phyloP scores from a whole-genome alignment of 805 yeast genomes.

The Ogataea ramenticola region DNA sequence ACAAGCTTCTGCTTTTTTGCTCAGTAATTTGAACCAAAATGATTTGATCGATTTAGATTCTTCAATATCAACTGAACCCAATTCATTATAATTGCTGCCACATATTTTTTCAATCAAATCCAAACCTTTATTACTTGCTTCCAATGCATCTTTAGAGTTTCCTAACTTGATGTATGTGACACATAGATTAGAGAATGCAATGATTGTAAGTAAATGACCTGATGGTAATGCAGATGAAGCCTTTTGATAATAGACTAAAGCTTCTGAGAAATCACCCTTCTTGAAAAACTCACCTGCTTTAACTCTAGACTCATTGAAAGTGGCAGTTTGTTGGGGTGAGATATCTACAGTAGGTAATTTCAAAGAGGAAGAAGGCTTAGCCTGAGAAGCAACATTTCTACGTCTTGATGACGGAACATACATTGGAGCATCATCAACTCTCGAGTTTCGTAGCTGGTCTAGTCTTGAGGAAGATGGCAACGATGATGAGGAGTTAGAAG shows the following conservation, averaged over 20 bases:
- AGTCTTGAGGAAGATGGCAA: slow-evolving; percentile 1
- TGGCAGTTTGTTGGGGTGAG: slow-evolving; percentile 17
- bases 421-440: slow-evolving; percentile 11
- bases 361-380: slow-evolving; percentile 2
- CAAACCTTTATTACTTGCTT: slow-evolving; percentile 42
- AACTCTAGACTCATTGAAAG: slow-evolving; percentile 39
- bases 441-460: slow-evolving; percentile 6
- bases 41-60: slow-evolving; percentile 50
- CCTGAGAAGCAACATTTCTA: slow-evolving; percentile 3
- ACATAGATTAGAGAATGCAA: slow-evolving; percentile 72
- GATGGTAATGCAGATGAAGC: slow-evolving; percentile 46
- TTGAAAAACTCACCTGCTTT: slow-evolving; percentile 60
- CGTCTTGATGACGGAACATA: slow-evolving; percentile 23
- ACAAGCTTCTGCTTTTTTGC: slow-evolving; percentile 73
- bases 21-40: slow-evolving; percentile 66
- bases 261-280: slow-evolving; percentile 74
- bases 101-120: slow-evolving; percentile 25
- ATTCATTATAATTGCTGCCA: slow-evolving; percentile 10
- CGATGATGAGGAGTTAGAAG: too few species aligned
- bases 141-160: slow-evolving; percentile 47
- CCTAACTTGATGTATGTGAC: slow-evolving; percentile 64
- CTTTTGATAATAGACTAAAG: slow-evolving; percentile 53
- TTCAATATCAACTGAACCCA: slow-evolving; percentile 33
- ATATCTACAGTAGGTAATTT: slow-evolving; percentile 12
- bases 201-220: slow-evolving; percentile 56